Evolutionary conservation across 768 basidiomycete genomes (phyloP), one percentile per base, ranked within the genome.

Genomic region (Baorangia bicolor): DNA sequence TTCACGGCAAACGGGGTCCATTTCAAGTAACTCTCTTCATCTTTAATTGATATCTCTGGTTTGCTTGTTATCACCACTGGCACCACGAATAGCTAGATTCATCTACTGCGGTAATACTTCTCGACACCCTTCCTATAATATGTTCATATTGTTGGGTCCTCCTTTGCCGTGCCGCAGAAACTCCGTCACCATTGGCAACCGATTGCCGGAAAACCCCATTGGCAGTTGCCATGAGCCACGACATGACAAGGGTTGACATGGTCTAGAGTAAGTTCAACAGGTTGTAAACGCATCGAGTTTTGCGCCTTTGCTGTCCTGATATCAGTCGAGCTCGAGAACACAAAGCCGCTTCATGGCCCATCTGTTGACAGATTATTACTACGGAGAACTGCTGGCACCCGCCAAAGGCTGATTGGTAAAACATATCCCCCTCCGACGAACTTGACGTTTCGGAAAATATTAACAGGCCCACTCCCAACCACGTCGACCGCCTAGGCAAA

Each of bases 1-100:
- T 45, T 55, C 58, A 39, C 33, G 39, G 4, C 40, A 52, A 51
- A 39, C 4, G 10, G 14, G 20, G 23, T 20, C 49, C 59, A 51
- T 49, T 51, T 59, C 46, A 13, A 51, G 62, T 45, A 51, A 55
- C 28, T 11, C 28, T 14, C 25, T 34, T 13, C 43, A 16, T 20
- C 46, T 37, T 21, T 7, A 58, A 40, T 42, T 28, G 57, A 43
- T 10, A 12, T 9, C 23, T 13, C 43, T 16, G 14, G 34, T 34
- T 34, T 23, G 18, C 40, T 42, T 27, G 34, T 40, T 38, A 35
- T n/a, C 23, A 47, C 8, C n/a, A 49, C n/a, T n/a, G n/a, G n/a
- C n/a, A n/a, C 55, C 18, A 43, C 34, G 1, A 27, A 48, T 11
- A 31, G 30, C 34, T 21, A 2, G 20, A 49, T 49, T 47, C 14